Conservation (phyloP, 768 basidiomycete species). For the Tulasnella sp. region DNA sequence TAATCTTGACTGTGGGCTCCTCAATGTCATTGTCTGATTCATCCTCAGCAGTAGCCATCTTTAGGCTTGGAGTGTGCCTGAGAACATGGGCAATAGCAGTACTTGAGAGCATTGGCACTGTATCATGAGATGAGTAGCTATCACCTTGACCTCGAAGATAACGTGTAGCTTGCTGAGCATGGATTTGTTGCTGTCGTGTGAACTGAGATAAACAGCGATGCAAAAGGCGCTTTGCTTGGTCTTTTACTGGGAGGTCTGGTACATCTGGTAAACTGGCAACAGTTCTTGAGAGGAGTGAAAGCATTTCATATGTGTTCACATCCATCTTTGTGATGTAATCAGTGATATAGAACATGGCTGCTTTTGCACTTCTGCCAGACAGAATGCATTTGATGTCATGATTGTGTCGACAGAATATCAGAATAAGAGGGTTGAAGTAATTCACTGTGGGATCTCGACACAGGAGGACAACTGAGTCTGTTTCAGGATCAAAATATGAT, state of each 20-base stretch:
- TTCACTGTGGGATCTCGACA: slow-evolving; percentile 34
- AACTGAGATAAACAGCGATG: slow-evolving; percentile 21
- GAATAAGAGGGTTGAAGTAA: not conserved
- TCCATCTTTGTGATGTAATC: no score
- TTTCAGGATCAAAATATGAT: slow-evolving; percentile 35
- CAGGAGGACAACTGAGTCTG: slow-evolving; percentile 35
- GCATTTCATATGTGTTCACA: no score
- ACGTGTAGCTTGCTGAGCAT: slow-evolving; percentile 38
- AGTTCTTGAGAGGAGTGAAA: no score
- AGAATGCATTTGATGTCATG: no score
- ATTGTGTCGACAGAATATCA: no score
- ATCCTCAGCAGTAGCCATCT: no score
- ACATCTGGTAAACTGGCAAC: no score
- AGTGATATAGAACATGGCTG: no score
- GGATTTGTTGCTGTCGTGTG: slow-evolving; percentile 36
- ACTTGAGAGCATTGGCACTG: slow-evolving; percentile 31
- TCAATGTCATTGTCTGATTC: not conserved
- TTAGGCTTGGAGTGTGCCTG: no score
- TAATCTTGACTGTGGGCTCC: not conserved
- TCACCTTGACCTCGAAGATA: slow-evolving; percentile 36
- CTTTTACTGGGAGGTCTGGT: no score
- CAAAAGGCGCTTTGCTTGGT: no score
- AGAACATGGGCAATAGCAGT: not conserved
- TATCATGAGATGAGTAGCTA: slow-evolving; percentile 34
- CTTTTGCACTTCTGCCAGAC: no score